Base-by-base conservation (phyloP, 2,329 filamentous ascomycete genomes). In the Xylaria arbuscula region DNA sequence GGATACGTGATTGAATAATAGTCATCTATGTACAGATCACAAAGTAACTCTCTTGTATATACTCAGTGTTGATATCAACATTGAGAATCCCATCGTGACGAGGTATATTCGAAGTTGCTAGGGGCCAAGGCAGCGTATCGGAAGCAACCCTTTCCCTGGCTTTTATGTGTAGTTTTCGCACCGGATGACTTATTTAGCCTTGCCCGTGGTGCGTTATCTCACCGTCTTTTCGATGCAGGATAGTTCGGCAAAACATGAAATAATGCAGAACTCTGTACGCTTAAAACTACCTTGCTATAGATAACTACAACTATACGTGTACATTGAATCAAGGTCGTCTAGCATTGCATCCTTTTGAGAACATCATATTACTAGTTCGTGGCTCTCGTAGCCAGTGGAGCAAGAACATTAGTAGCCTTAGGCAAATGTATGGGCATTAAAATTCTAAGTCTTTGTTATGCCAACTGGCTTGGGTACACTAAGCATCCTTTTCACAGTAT, bases 51-150 rank as follows among this genome's bases (percentile, higher is more conserved):
- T 15, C n/a, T 36, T 22, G 40, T 55, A 60, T 9, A 50, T 38
- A 58, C 40, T 22, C 38, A 38, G 22, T 45, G 40, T 1, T 38
- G 17, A 40, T 9, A 42, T 45, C 10, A 32, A 54, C 45, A 36
- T 10, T 60, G 15, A 34, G 42, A 53, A 19, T 40, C 36, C 38
- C 54, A 57, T 40, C 10, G 10, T 9, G 15, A 62, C 34, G 22
- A 42, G 32, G 45, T 59, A 47, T 24, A 54, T 13, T 59, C 40
- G 34, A 70, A 48, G 28, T 38, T 40, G 11, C 17, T 40, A 50
- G 57, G 40, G 50, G 36, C 38, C 22, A 55, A 56, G 51, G 45
- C 51, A 66, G 45, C 59, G 63, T 64, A 69, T 69, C 68, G 68
- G 68, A 66, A 68, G 56, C 58, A 63, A 64, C 28, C 58, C 62